Percentiles rank a stretch among this genome's conserved stretches.
Evolutionary conservation across 139 green algal species (phyloP).

Genomic region (Closterium sp.): DNA sequence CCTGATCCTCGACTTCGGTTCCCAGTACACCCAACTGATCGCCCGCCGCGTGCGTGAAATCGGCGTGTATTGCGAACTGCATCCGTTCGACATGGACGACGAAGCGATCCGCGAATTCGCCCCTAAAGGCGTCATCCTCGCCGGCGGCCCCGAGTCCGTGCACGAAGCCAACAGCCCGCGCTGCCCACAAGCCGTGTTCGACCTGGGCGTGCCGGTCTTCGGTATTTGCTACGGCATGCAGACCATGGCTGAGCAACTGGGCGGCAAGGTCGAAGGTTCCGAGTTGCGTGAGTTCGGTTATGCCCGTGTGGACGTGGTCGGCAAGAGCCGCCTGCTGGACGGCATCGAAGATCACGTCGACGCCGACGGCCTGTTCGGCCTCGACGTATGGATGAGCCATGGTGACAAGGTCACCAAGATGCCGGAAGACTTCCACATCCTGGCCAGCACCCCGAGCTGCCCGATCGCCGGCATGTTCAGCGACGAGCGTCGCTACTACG

Average conservation of each 20-base stretch:
- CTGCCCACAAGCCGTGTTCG: constrained; percentile 58
- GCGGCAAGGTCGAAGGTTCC: constrained; percentile 73
- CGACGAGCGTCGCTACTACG: no score
- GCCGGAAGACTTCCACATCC: constrained; percentile 89
- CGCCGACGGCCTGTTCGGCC: no score
- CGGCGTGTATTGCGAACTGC: constrained; percentile 81
- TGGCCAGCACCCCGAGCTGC: no score
- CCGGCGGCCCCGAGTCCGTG: constrained; percentile 91
- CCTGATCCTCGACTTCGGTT: constrained; percentile 87
- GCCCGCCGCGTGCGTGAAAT: constrained; percentile 86
- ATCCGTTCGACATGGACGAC: constrained; percentile 85
- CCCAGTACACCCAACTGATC: constrained; percentile 98
- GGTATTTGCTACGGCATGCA: constrained; percentile 99
- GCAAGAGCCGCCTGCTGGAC: no score
- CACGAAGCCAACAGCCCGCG: constrained; percentile 77
- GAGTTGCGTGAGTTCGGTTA: constrained; percentile 89
- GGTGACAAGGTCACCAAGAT: constrained; percentile 86
- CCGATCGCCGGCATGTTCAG: no score
- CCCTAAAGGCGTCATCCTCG: constrained; percentile 88
- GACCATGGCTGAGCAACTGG: constrained; percentile 69
- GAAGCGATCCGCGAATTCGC: constrained; percentile 74
- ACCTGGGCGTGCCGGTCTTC: constrained; percentile 66
- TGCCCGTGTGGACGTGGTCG: no score
- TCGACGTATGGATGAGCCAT: constrained; percentile 98
- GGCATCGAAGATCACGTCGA: no score